Evolutionary conservation across 257 asterid species (phyloP), one percentile per base, ranked within the genome.

Genomic region (Solanum rostratum): DNA sequence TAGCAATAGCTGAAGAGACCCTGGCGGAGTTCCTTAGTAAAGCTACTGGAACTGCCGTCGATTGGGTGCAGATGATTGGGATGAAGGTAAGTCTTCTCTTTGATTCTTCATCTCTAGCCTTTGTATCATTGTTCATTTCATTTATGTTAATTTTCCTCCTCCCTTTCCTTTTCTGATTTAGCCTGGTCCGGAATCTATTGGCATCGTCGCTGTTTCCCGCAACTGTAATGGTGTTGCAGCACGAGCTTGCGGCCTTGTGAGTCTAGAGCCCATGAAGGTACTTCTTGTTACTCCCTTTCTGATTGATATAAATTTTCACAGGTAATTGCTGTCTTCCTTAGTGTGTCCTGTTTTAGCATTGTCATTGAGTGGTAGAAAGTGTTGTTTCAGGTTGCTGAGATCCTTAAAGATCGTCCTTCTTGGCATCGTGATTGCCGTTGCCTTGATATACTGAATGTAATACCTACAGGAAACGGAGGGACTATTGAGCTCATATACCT

Each of bases 131-230:
- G 33, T 6, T 49, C 60, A 37, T 39, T 54, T 69, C 79, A 39
- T 37, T 16, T 22, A 10, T 71, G 13, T 14, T 86, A 54, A 84
- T 37, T 22, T 7, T 53, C 16, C 7, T 2, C 57, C 57, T 8
- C 20, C 13, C 49, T 74, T 60, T n/a, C 5, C 3, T 53, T 71
- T 59, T 60, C 73, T 11, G 37, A 52, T 84, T 85, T 84, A 97
- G 99, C 98, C 99, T 97, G 99, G 98, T 97, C 99, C 99, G 98
- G 99, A 97, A 92, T 97, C 99, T 91, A 93, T 93, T 88, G 99
- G 98, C 92, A 97, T 94, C 66, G 96, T 97, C 55, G 96, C 98
- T 87, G 92, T 97, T 86, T 95, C 99, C 94, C 98, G 95, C 89
- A 97, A 94, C 89, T 93, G 97, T 87, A 92, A 94, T 54, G 99